phyloP scores from a whole-genome alignment of 208 protist genomes.

The Endotrypanum monterogeii region DNA sequence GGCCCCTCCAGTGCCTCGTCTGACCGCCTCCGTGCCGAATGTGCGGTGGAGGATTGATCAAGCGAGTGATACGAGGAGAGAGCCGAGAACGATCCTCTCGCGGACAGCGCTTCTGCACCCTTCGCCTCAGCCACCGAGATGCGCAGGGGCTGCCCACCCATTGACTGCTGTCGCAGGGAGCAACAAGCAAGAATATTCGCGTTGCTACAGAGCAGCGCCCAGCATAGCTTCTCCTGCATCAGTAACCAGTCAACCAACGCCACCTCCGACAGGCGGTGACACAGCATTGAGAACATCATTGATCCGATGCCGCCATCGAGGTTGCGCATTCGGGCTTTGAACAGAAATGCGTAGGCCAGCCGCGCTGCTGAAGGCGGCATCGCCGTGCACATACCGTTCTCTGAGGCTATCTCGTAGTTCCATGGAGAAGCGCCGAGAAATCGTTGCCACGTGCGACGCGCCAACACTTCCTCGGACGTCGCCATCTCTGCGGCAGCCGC shows the following conservation, averaged over 20 bases:
- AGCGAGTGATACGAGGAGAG: conserved; percentile 14
- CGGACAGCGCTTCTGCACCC: not conserved
- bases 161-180: conserved; percentile 19
- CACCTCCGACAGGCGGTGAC: conserved; percentile 44
- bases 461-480: conserved; percentile 3
- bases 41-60: not conserved
- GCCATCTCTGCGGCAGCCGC: not conserved
- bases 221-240: conserved; percentile 54
- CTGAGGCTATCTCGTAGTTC: conserved; percentile 36
- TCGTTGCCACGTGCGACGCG: conserved; percentile 29
- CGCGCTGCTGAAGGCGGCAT: conserved; percentile 28
- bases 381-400: conserved; percentile 5
- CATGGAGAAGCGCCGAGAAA: conserved; percentile 52
- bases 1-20: not conserved
- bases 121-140: not conserved
- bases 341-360: conserved; percentile 51
- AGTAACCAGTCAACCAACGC: conserved; percentile 46
- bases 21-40: not conserved
- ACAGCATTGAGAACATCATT: conserved; percentile 49
- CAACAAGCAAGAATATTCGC: conserved; percentile 23
- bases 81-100: conserved; percentile 10
- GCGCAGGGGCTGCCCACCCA: conserved; percentile 2
- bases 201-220: conserved; percentile 33
- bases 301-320: conserved; percentile 41
- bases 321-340: conserved; percentile 47